Evolutionary conservation across 2,329 filamentous ascomycete species (phyloP).

Genomic region (Calcarisporium arbuscula): DNA sequence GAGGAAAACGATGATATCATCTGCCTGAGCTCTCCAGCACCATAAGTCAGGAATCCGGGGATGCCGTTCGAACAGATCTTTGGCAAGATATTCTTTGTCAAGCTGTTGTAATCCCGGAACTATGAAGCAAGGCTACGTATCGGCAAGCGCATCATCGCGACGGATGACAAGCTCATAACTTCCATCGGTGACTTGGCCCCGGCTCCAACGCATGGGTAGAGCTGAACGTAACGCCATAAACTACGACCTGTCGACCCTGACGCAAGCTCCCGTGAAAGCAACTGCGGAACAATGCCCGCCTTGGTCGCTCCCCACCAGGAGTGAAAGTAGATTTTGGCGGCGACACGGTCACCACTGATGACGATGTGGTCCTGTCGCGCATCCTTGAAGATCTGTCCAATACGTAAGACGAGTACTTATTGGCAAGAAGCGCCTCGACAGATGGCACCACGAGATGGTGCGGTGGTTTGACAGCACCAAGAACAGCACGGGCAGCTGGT

Average conservation of each 20-base stretch:
- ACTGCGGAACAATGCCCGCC: slow-evolving; percentile 1
- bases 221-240: slow-evolving; percentile 1
- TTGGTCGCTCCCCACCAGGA: slow-evolving; percentile 5
- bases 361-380: no score
- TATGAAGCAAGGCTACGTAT: background rate
- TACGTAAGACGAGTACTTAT: no score
- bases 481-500: slow-evolving; percentile 1
- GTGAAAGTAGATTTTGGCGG: slow-evolving; percentile 1
- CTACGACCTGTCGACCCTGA: background rate
- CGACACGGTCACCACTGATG: slow-evolving; percentile 5
- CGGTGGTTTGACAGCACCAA: slow-evolving; percentile 1
- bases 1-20: slow-evolving; percentile 7
- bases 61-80: slow-evolving; percentile 1
- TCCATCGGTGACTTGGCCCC: slow-evolving; percentile 1
- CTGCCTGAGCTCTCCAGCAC: slow-evolving; percentile 4
- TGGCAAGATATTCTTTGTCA: slow-evolving; percentile 2
- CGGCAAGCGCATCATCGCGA: background rate
- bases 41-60: slow-evolving; percentile 1
- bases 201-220: slow-evolving; percentile 3
- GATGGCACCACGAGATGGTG: slow-evolving; percentile 4
- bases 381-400: no score
- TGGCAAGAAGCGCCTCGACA: slow-evolving; percentile 3
- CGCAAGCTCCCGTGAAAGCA: background rate
- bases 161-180: slow-evolving; percentile 2
- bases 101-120: background rate